A percentile compares a stretch with the other conserved stretches of the same genome.
phyloP scores from a whole-genome alignment of 345 rosid species.

The Citrus glauca region DNA sequence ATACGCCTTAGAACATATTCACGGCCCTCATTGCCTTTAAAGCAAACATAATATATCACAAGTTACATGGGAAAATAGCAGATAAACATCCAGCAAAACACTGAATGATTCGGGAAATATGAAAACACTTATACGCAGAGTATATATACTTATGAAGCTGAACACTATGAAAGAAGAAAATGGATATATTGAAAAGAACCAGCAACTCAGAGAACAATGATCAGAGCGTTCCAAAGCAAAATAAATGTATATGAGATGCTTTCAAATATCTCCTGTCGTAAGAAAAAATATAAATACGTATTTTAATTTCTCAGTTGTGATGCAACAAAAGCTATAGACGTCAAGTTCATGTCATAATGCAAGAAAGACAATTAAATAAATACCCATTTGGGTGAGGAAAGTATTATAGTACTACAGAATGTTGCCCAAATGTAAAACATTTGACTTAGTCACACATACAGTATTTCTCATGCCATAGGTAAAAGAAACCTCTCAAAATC shows the following conservation, averaged over 20 bases:
- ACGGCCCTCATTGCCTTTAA: conserved; percentile 90
- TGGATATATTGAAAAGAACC: background rate
- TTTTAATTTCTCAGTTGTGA: background rate
- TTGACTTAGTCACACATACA: background rate
- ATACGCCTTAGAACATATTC: conserved; percentile 95
- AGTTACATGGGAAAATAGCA: conserved; percentile 6
- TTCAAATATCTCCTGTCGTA: background rate
- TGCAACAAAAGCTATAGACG: background rate
- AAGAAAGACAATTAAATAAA: background rate
- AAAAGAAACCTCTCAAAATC: background rate
- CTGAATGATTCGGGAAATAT: background rate
- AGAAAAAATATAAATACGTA: background rate
- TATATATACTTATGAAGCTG: background rate
- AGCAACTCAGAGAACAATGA: background rate
- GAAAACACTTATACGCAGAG: background rate
- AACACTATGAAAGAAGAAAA: background rate
- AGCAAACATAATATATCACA: background rate
- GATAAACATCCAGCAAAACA: background rate
- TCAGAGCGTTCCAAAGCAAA: background rate
- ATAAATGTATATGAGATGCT: background rate
- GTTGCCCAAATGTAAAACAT: background rate
- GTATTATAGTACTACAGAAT: background rate
- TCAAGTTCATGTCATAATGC: background rate
- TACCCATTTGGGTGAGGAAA: background rate
- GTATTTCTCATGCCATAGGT: background rate